Base-by-base conservation (phyloP, 1,284 basidiomycete species). In the Pseudozyma hubeiensis region DNA sequence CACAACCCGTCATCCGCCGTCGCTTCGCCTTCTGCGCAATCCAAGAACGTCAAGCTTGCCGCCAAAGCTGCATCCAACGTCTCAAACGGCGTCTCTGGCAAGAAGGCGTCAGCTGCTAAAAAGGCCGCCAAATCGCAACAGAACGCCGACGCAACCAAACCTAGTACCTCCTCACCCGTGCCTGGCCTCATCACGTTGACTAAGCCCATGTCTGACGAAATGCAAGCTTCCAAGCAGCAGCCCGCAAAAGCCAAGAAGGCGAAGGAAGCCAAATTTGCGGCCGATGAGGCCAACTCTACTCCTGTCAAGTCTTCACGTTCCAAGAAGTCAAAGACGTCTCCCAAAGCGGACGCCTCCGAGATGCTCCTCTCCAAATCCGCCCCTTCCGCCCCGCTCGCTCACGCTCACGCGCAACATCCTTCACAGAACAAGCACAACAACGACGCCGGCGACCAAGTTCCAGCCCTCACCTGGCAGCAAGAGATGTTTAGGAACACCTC, bases 381-480 rank as follows among this genome's bases (percentile, higher is more conserved):
- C 11, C 71, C 71, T 9, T 69, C 71, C 4, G 63, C 58, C 3
- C 57, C 64, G 11, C 41, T 60, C 30, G 40, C 40, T 8, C 64
- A 73, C 43, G 56, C 9, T 17, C 64, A 60, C 33, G 56, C 9
- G 14, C 64, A 60, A 33, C 60, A 53, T 7, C 34, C 62, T 6
- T 37, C 30, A 4, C 64, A 40, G n/a, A 53, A 51, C 49, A 52
- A 69, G 43, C 52, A 49, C 6, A 17, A 43, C 44, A 14, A 41
- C 51, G n/a, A 53, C 16, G 47, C 17, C 14, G 24, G 33, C 30
- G 72, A 65, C n/a, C 47, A 60, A 33, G 54, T 50, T 7, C 57
- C 61, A 13, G 73, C 64, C 16, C 64, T 78, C 24, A 78, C 77
- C 6, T 78, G 77, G 77, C 77, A 78, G 53, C 77, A 78, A 49